Conservation (phyloP, 768 basidiomycete species). For the Tulasnella sp. region DNA sequence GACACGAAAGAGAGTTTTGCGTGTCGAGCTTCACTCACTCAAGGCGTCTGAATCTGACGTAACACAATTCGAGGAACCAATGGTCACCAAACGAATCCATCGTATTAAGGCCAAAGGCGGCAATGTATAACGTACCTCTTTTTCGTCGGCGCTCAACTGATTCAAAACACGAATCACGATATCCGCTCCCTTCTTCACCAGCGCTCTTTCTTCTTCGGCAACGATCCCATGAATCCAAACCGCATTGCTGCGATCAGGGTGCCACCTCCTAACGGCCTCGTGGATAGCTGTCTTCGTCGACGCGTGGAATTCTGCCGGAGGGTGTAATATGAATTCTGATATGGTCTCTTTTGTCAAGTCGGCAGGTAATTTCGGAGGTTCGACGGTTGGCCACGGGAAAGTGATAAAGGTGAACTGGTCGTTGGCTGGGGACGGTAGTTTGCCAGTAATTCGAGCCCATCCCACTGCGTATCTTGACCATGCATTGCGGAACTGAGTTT, state of each 20-base stretch:
- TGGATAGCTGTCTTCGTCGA: neutral
- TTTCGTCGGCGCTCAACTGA: neutral
- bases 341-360: conserved; percentile 5
- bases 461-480: neutral
- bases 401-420: neutral
- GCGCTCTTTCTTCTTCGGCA: neutral
- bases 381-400: conserved; percentile 9
- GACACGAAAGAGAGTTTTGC: too few species aligned
- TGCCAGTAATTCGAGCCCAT: neutral
- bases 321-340: neutral
- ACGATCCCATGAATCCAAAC: neutral
- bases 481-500: neutral
- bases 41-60: too few species aligned
- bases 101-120: too few species aligned
- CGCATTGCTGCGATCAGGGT: neutral
- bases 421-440: neutral
- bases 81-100: too few species aligned
- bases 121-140: neutral
- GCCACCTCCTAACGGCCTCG: conserved; percentile 11
- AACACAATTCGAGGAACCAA: too few species aligned
- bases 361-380: neutral
- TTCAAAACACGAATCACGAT: conserved; percentile 14
- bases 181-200: conserved; percentile 1
- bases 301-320: neutral
- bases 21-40: too few species aligned